Evolutionary conservation across 2,329 filamentous ascomycete genomes (phyloP).

Genomic region (Penicillium italicum): DNA sequence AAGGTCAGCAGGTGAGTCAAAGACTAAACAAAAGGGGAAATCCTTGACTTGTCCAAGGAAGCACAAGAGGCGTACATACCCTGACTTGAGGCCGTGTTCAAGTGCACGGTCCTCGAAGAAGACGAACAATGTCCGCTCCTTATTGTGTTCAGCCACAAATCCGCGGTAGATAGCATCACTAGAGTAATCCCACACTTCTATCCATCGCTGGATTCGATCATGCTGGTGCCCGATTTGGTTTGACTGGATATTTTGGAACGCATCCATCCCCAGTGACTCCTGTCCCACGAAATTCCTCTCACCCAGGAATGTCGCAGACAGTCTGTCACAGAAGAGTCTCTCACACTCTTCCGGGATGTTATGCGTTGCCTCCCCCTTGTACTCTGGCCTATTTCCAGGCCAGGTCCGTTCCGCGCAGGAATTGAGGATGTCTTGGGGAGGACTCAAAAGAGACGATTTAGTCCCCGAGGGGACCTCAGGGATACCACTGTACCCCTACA

Average conservation of each 20-base stretch:
- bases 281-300: constrained; percentile 74
- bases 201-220: constrained; percentile 32
- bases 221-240: constrained; percentile 26
- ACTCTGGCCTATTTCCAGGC: constrained; percentile 38
- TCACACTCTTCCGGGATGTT: constrained; percentile 99
- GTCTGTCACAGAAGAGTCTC: constrained; percentile 98
- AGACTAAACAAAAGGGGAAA: background rate
- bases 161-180: constrained; percentile 81
- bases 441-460: constrained; percentile 81
- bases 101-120: constrained; percentile 77
- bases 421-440: constrained; percentile 75
- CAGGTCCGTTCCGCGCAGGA: constrained; percentile 57
- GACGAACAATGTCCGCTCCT: constrained; percentile 74
- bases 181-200: constrained; percentile 65
- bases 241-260: constrained; percentile 44
- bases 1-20: background rate
- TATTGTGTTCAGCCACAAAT: constrained; percentile 69
- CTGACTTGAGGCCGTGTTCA: constrained; percentile 77
- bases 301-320: constrained; percentile 92
- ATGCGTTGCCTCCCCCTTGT: constrained; percentile 85
- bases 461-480: constrained; percentile 88
- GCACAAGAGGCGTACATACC: constrained; percentile 55
- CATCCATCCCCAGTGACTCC: constrained; percentile 85
- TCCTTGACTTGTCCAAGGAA: background rate
- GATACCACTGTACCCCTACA: constrained; percentile 82